Conservation (phyloP, 169 alveolate genomes). For the Neospora caninum region DNA sequence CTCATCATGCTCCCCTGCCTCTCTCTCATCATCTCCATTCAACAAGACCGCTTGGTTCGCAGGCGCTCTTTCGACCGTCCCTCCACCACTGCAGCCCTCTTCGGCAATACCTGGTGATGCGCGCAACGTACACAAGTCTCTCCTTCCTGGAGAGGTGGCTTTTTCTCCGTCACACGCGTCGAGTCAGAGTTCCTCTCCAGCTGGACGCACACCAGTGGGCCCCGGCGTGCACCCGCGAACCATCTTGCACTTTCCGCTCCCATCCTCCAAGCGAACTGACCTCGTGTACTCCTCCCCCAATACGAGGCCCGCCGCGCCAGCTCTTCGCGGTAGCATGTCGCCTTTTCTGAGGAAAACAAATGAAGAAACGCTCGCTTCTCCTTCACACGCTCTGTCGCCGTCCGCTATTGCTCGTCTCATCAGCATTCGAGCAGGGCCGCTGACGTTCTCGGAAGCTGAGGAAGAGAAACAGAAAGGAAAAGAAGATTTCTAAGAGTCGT, state of each 20-base stretch:
- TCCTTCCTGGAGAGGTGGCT: too few species aligned
- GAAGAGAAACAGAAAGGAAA: neutral
- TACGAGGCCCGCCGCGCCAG: too few species aligned
- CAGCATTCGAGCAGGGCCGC: constrained; percentile 23
- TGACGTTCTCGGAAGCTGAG: neutral
- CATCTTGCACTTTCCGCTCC: neutral
- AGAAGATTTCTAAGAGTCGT: too few species aligned
- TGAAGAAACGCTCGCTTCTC: neutral
- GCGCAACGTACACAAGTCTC: too few species aligned
- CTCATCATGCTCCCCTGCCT: neutral
- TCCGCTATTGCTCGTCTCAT: neutral
- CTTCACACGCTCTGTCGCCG: neutral
- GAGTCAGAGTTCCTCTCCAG: neutral
- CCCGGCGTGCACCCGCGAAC: neutral
- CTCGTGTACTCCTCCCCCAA: neutral
- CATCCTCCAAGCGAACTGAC: neutral
- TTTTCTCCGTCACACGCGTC: too few species aligned
- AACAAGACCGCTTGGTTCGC: too few species aligned
- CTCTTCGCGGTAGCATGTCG: neutral
- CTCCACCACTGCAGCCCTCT: neutral
- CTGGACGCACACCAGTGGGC: neutral
- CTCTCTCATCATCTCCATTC: neutral
- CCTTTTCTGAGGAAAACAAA: neutral
- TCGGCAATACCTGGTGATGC: too few species aligned
- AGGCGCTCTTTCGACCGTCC: neutral